phyloP scores from a whole-genome alignment of 495 filamentous ascomycete genomes.

The Trichoderma orchidacearum region DNA sequence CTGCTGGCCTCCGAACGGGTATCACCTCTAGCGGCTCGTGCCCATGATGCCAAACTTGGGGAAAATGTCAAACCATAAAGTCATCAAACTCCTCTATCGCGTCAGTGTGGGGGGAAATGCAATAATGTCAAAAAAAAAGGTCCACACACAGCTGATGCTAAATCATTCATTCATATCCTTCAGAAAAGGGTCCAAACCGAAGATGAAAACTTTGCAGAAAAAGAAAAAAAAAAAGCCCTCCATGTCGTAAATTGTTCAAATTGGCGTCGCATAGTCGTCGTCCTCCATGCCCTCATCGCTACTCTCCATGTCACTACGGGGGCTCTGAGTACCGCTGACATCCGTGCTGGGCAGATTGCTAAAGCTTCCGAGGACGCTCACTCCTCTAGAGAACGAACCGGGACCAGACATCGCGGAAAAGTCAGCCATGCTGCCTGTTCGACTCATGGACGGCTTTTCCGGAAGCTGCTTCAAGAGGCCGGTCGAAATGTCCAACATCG shows the following conservation, averaged over 20 bases:
- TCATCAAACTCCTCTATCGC: conserved; percentile 1
- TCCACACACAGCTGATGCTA: not conserved
- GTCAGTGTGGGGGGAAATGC: not conserved
- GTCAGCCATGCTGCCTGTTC: conserved; percentile 25
- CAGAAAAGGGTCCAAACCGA: not conserved
- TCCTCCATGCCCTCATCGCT: conserved; percentile 39
- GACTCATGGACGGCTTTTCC: conserved; percentile 38
- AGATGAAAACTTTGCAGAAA: not conserved
- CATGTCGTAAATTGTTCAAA: not conserved
- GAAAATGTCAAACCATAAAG: not conserved
- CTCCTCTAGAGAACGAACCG: not conserved
- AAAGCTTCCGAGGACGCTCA: conserved; percentile 18
- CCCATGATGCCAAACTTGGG: not conserved
- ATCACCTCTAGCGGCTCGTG: not conserved
- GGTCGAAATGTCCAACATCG: conserved; percentile 52
- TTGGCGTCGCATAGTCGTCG: conserved; percentile 10
- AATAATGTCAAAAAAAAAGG: not conserved
- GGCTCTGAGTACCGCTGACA: conserved; percentile 28
- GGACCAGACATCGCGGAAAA: conserved; percentile 21
- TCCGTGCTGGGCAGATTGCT: conserved; percentile 21
- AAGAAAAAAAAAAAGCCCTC: not conserved
- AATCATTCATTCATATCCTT: not conserved
- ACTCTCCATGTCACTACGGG: conserved; percentile 23
- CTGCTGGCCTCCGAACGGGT: not conserved
- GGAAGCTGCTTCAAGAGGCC: conserved; percentile 41